Evolutionary conservation across 2,329 filamentous ascomycete species (phyloP), one percentile per base, ranked within the genome.

Genomic region (Talaromyces albobiverticillius): DNA sequence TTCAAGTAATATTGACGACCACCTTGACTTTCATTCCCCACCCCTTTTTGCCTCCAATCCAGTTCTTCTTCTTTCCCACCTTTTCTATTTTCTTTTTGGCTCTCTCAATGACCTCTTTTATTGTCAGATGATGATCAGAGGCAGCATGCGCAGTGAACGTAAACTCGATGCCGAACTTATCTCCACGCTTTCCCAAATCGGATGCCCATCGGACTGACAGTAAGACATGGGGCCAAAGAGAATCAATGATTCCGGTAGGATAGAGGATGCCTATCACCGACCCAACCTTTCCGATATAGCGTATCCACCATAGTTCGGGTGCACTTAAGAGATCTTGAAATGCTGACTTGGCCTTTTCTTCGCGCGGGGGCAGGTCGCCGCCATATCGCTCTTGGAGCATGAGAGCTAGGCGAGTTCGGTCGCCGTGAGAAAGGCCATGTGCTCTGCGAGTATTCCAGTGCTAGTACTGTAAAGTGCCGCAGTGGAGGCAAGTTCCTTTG

Each of bases 321-420:
- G 73, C 68, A 0, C 79, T 80, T 2, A 86, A 67, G 4, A 87
- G 72, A 34, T 71, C 69, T 43, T 78, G 71, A 34, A 88, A 72
- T 3, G 78, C 74, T 1, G 71, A 65, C 31, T 82, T 80, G 62
- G 86, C 83, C 3, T 73, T 67, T 8, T 77, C 65, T 60, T 88
- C 85, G 0, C 76, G 76, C 0, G 82, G 81, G 2, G 81, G 78
- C 1, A 88, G 75, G 34, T 81, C 79, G 1, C 83, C 84, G 18
- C 85, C 87, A 84, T 89, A 95, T 60, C 90, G 79, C 45, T 87
- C 84, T 61, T 85, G 90, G 1, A 89, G 76, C 1, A 87, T 80
- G 2, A 95, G 74, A 0, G 84, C 89, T 3, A 95, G 75, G 2
- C 88, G 70, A 0, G 88, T 86, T 9, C 90, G 82, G 49, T 85